Evolutionary conservation across 2,329 filamentous ascomycete genomes (phyloP).

Genomic region (Fusarium decemcellulare): DNA sequence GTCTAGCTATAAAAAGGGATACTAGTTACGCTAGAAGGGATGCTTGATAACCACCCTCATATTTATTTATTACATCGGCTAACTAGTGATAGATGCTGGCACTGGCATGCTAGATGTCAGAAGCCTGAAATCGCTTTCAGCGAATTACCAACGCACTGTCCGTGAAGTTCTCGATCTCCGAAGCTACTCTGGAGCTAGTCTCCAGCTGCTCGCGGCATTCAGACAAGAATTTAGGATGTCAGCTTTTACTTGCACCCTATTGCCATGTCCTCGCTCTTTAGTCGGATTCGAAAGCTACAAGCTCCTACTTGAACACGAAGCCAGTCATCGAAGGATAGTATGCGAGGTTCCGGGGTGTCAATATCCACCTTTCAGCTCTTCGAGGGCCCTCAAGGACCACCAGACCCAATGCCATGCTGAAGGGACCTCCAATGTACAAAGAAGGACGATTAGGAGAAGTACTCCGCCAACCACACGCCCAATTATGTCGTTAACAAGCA

Average conservation of each 20-base stretch:
- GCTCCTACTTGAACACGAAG: background rate
- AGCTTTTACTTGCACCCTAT: conserved; percentile 29
- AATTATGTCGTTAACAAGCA: no score
- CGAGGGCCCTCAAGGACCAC: background rate
- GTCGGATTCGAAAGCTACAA: conserved; percentile 35
- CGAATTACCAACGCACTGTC: conserved; percentile 10
- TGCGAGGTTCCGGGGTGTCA: conserved; percentile 1
- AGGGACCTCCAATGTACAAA: no score
- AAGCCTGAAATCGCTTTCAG: background rate
- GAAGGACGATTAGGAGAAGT: background rate
- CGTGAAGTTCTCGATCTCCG: background rate
- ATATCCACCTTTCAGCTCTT: conserved; percentile 1
- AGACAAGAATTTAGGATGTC: conserved; percentile 13
- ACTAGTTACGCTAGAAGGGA: no score
- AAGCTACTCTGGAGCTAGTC: background rate
- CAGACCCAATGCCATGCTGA: background rate
- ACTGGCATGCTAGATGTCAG: background rate
- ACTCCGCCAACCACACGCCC: no score
- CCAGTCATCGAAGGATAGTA: background rate
- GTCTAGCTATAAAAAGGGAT: no score
- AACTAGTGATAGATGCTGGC: background rate
- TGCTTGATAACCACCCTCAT: no score
- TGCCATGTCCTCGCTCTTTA: conserved; percentile 29
- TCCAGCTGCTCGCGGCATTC: conserved; percentile 20
- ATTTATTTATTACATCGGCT: background rate